Evolutionary conservation across 768 basidiomycete genomes (phyloP).

Genomic region (Tulasnella sp.): DNA sequence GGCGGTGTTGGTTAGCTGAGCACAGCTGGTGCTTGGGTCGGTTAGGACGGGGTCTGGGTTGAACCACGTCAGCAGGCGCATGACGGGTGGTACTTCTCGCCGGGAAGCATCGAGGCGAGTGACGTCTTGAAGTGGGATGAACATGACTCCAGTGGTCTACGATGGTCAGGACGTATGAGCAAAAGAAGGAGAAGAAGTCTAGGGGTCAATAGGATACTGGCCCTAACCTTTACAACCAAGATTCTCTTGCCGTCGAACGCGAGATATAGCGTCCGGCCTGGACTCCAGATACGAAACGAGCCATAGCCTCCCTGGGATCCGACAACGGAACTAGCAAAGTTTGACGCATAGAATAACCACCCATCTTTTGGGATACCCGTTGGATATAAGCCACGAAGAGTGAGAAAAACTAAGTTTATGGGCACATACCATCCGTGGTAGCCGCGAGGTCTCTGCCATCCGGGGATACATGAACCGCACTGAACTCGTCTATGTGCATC

Average conservation of each 20-base stretch:
- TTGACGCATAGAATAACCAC: conserved; percentile 26
- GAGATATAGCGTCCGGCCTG: background rate
- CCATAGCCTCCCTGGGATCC: background rate
- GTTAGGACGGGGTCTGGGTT: too few relatives aligned
- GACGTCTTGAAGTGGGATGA: too few relatives aligned
- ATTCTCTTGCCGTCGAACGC: conserved; percentile 10
- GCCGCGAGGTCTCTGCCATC: conserved; percentile 29
- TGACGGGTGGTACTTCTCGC: too few relatives aligned
- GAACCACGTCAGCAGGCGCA: too few relatives aligned
- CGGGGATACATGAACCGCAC: conserved; percentile 30
- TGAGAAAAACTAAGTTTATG: too few relatives aligned
- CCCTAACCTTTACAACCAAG: background rate
- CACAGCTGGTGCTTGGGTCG: background rate
- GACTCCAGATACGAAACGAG: background rate
- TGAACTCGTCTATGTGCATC: background rate
- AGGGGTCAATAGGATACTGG: background rate
- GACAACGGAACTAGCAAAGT: conserved; percentile 21
- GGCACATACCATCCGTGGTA: conserved; percentile 16
- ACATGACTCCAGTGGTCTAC: too few relatives aligned
- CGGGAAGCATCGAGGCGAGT: too few relatives aligned
- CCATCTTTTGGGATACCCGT: too few relatives aligned
- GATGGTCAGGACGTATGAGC: too few relatives aligned
- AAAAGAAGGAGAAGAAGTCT: too few relatives aligned
- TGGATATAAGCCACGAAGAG: too few relatives aligned
- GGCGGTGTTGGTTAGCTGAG: conserved; percentile 3